phyloP scores from a whole-genome alignment of 2,329 filamentous ascomycete species.

The Diaporthe sp. region DNA sequence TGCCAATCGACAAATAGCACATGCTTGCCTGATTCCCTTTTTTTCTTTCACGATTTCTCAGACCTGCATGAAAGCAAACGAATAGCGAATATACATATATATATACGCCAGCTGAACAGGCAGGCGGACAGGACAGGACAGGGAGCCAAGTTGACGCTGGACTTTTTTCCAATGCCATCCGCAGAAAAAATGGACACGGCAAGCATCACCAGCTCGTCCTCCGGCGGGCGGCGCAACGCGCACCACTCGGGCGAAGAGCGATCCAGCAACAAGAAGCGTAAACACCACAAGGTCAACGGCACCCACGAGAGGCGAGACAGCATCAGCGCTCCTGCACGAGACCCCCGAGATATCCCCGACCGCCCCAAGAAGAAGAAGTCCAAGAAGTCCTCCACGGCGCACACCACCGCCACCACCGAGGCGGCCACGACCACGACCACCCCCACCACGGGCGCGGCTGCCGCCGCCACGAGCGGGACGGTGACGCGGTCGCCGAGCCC shows the following conservation, averaged over 20 bases:
- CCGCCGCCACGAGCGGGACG: conserved; percentile 35
- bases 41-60: background rate
- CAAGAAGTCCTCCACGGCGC: conserved; percentile 35
- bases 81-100: background rate
- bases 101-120: background rate
- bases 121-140: background rate
- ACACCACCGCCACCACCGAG: background rate
- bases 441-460: conserved; percentile 42
- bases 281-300: conserved; percentile 44
- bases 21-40: conserved; percentile 17
- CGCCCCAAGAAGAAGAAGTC: conserved; percentile 48
- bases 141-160: background rate
- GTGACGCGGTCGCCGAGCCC: conserved; percentile 65
- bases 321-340: conserved; percentile 72
- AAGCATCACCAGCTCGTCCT: conserved; percentile 39
- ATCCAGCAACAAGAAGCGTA: conserved; percentile 44
- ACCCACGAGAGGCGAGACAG: conserved; percentile 62
- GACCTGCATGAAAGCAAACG: background rate
- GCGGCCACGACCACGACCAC: background rate
- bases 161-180: background rate
- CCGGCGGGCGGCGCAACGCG: conserved; percentile 35
- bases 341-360: conserved; percentile 68
- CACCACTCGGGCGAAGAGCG: conserved; percentile 34
- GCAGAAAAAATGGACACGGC: conserved; percentile 38
- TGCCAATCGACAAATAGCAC: conserved; percentile 1